These are phyloP conservation scores for Plasmodium yoelii DNA, from an alignment of 169 alveolate species.

Conservation along the genomic window DNA sequence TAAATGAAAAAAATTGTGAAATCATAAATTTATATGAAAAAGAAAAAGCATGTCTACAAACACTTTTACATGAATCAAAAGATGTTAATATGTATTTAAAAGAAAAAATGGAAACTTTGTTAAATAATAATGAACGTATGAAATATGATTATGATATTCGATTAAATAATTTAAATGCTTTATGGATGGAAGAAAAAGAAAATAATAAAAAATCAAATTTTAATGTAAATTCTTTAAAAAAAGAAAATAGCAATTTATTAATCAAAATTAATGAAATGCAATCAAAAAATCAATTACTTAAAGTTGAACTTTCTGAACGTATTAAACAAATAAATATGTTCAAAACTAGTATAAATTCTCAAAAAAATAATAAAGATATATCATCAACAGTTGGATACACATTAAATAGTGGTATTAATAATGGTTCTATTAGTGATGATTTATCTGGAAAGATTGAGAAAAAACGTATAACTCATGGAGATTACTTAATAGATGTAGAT, in stretches of 20 bases:
- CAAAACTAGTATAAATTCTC: background rate
- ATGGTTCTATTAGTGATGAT: background rate
- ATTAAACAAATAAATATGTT: conserved; percentile 42
- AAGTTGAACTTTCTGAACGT: conserved; percentile 27
- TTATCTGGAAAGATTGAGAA: background rate
- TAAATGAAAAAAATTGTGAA: conserved; percentile 36
- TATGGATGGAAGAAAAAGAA: conserved; percentile 71
- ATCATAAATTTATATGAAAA: conserved; percentile 37
- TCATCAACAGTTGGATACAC: background rate
- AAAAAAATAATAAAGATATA: background rate
- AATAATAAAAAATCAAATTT: conserved; percentile 19
- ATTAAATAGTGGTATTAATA: background rate
- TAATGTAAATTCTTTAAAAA: conserved; percentile 19
- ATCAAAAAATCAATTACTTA: conserved; percentile 5
- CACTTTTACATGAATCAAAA: conserved; percentile 45
- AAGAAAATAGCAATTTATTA: conserved; percentile 19
- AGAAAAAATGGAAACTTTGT: conserved; percentile 23
- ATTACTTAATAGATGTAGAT: background rate
- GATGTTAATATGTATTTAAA: conserved; percentile 30
- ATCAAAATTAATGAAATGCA: conserved; percentile 36
- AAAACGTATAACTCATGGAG: background rate
- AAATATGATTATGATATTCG: conserved; percentile 44
- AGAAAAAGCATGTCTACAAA: conserved; percentile 37
- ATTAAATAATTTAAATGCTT: conserved; percentile 25
- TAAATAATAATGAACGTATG: conserved; percentile 22